Base-by-base conservation (phyloP, 2,329 filamentous ascomycete genomes). In the Sclerotinia trifoliorum region DNA sequence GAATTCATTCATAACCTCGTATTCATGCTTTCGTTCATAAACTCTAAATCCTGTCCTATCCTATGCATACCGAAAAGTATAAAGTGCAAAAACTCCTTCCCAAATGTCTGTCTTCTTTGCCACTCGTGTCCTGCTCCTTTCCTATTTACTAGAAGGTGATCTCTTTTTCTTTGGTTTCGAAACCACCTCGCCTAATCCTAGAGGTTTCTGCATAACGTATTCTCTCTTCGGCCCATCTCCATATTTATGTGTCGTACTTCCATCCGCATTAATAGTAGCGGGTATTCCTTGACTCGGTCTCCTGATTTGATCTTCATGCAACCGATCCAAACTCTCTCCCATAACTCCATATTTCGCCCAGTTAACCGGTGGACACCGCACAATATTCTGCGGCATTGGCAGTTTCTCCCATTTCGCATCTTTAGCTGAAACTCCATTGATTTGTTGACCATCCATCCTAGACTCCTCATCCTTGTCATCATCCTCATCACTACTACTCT, bases 291-390 rank as follows among this genome's bases (percentile, higher is more conserved):
- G 82, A 11, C 80, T 80, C 1, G 93, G 93, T 66, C 86, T 85
- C 61, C 82, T 80, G 65, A 88, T 80, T 80, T 97, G 93, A 76
- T 96, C 91, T 63, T 88, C 85, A 78, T 97, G 94, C 71, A 97
- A 82, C 77, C 88, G 91, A 78, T 97, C 93, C 48, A 97, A 83
- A 1, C 92, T 87, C 69, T 92, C 90, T 61, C 93, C 94, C 3
- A 95, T 88, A n/a, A 97, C 84, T 74, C 92, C 92, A 78, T 98
- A 98, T 77, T 97, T 94, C 17, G 89, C 87, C 94, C 94, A 98
- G 81, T 97, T 97, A 76, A 98, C 89, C 11, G 92, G 90, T 11
- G 94, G 94, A 80, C 90, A 93, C 52, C 94, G 88, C 35, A 96
- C 89, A 0, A 98, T 82, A 73, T 91, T 91, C 78, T 97, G 94